phyloP scores from a whole-genome alignment of 495 filamentous ascomycete species.

The Aspergillus ellipticus region DNA sequence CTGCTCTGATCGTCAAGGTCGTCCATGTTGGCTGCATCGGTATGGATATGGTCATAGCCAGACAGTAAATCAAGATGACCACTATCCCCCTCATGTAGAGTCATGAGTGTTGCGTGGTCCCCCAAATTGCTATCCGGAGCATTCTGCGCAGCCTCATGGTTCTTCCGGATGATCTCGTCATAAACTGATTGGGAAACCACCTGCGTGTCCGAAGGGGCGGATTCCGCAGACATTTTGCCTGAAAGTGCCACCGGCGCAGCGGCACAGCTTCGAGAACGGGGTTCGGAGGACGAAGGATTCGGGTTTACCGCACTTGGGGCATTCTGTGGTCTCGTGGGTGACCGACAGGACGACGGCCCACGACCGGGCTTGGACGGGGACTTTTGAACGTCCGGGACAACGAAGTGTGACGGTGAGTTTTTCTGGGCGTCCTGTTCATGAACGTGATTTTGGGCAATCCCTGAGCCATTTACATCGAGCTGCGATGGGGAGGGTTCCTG shows the following conservation, averaged over 20 bases:
- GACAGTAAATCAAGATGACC: conserved; percentile 49
- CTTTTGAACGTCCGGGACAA: conserved; percentile 7
- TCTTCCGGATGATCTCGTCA: conserved; percentile 41
- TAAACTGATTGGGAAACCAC: conserved; percentile 51
- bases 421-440: neutral
- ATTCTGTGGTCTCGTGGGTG: conserved; percentile 17
- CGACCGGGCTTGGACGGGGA: neutral
- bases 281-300: conserved; percentile 4
- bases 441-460: conserved; percentile 6
- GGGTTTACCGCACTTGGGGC: conserved; percentile 12
- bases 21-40: conserved; percentile 24
- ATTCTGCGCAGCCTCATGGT: conserved; percentile 28
- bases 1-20: conserved; percentile 38
- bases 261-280: neutral
- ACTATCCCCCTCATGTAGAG: conserved; percentile 42
- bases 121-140: conserved; percentile 17
- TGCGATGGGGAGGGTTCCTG: conserved; percentile 34
- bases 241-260: conserved; percentile 8
- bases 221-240: conserved; percentile 34
- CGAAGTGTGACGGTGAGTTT: neutral
- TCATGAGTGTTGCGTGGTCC: conserved; percentile 36
- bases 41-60: conserved; percentile 31
- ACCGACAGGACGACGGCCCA: neutral
- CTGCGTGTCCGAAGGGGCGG: conserved; percentile 47
- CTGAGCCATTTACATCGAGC: conserved; percentile 11